phyloP scores from a whole-genome alignment of 2,329 filamentous ascomycete species.

The Aulographum hederae region DNA sequence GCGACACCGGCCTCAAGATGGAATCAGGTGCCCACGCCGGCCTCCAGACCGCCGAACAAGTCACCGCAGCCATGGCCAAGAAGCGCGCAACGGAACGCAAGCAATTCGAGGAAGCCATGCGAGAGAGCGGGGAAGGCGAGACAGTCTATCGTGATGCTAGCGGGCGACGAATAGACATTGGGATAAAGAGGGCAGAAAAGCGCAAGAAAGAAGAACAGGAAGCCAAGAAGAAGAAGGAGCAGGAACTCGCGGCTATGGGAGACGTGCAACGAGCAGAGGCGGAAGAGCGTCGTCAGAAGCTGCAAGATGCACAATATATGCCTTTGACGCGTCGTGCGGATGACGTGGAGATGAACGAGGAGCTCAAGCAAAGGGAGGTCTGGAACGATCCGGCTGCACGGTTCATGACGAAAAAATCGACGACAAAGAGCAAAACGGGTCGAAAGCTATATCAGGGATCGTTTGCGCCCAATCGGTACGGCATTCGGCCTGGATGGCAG shows the following conservation, averaged over 20 bases:
- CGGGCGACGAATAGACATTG: slow-evolving; percentile 82
- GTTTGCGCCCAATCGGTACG: slow-evolving; percentile 80
- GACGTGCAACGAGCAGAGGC: slow-evolving; percentile 65
- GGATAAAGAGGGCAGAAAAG: slow-evolving; percentile 76
- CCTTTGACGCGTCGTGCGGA: slow-evolving; percentile 63
- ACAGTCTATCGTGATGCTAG: slow-evolving; percentile 93
- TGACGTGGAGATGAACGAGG: slow-evolving; percentile 70
- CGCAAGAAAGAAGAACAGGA: slow-evolving; percentile 61
- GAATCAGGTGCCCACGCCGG: slow-evolving; percentile 76
- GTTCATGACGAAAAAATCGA: slow-evolving; percentile 44
- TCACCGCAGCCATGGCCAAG: slow-evolving; percentile 36
- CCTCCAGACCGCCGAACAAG: slow-evolving; percentile 65
- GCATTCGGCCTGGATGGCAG: slow-evolving; percentile 75
- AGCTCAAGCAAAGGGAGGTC: slow-evolving; percentile 54
- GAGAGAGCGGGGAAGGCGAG: slow-evolving; percentile 39
- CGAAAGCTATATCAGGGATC: slow-evolving; percentile 61
- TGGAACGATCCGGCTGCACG: slow-evolving; percentile 92
- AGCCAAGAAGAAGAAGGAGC: slow-evolving; percentile 42
- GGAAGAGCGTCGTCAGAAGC: slow-evolving; percentile 41
- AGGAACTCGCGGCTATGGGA: slow-evolving; percentile 56
- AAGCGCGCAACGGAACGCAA: slow-evolving; percentile 40
- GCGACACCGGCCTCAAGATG: slow-evolving; percentile 38
- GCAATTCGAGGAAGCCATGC: slow-evolving; percentile 25
- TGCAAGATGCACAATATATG: slow-evolving; percentile 73
- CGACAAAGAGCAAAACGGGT: slow-evolving; percentile 26